These are phyloP conservation scores for Metarhizium rileyi DNA, from an alignment of 2,329 filamentous ascomycete species.

Conservation along the genomic window DNA sequence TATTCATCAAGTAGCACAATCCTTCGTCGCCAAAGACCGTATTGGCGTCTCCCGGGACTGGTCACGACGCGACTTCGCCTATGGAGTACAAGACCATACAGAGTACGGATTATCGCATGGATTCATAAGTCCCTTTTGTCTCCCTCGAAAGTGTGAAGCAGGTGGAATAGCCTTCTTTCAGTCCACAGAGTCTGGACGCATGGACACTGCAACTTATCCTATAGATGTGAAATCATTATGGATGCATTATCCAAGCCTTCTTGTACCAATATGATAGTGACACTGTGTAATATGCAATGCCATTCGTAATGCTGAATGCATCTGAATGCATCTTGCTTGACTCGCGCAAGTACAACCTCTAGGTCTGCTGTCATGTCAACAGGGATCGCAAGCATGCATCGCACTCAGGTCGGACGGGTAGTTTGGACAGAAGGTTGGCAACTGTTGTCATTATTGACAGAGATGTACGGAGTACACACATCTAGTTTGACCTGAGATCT, in stretches of 20 bases:
- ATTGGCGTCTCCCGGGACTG: neutral
- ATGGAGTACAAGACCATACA: too few relatives aligned
- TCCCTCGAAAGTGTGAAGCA: neutral
- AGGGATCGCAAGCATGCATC: neutral
- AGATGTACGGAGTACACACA: neutral
- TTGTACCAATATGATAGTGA: too few relatives aligned
- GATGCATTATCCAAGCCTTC: too few relatives aligned
- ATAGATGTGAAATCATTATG: too few relatives aligned
- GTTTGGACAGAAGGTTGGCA: neutral
- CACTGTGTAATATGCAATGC: too few relatives aligned
- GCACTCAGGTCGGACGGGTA: neutral
- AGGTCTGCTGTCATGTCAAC: neutral
- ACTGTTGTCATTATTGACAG: neutral
- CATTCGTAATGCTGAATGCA: neutral
- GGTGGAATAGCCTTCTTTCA: neutral
- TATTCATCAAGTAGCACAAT: neutral
- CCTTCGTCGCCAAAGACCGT: neutral
- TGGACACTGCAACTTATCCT: too few relatives aligned
- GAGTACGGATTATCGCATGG: neutral
- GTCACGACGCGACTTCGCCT: neutral
- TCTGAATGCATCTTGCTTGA: neutral
- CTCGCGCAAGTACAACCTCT: neutral
- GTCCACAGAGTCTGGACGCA: neutral
- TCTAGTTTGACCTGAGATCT: constrained; percentile 33
- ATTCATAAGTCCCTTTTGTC: neutral